Base-by-base conservation (phyloP, 768 basidiomycete genomes). In the Lactifluus pinguis region DNA sequence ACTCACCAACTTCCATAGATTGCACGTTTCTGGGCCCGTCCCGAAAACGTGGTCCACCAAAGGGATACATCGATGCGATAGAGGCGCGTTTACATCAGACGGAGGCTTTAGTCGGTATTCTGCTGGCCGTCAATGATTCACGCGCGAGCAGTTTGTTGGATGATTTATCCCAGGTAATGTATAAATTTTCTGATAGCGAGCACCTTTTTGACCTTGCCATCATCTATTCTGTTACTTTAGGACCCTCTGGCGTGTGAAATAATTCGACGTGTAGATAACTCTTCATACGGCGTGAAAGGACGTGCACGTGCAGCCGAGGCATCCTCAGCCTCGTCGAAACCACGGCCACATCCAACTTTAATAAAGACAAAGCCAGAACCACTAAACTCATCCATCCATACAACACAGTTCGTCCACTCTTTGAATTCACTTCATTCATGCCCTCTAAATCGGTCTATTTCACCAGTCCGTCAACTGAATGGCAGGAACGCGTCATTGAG, bases 1-100 rank as follows among this genome's bases (percentile, higher is more conserved):
- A 25, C 38, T 25, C 30, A 21, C 11, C n/a, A n/a, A 25, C 19
- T 38, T 42, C 44, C 48, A 53, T 69, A 89, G 86, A 82, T 19
- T 90, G 87, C 69, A 89, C 89, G 0, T 89, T 87, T 72, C 77
- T 89, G 44, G 86, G 86, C 2, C 87, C 87, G 8, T 89, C 87
- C 13, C 81, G 86, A 66, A 88, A 88, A 70, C 86, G 92, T 65
- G 92, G 92, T 2, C 88, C 89, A 3, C 89, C 90, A n/a, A 92
- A 91, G 69, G 92, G 92, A 1, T 95, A 95, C 76, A 94, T 95
- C 69, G 92, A 95, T 68, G 92, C 92, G 32, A 92, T 95, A 67
- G 92, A 95, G 73, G 88, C 89, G 14, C 83, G 91, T 14, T 75
- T 95, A 6, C 93, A 95, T 66, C 90, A 95, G 69, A 90, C 92